These are phyloP conservation scores for Earliella scabrosa DNA, from an alignment of 1,284 basidiomycete genomes.

Conservation along the genomic window DNA sequence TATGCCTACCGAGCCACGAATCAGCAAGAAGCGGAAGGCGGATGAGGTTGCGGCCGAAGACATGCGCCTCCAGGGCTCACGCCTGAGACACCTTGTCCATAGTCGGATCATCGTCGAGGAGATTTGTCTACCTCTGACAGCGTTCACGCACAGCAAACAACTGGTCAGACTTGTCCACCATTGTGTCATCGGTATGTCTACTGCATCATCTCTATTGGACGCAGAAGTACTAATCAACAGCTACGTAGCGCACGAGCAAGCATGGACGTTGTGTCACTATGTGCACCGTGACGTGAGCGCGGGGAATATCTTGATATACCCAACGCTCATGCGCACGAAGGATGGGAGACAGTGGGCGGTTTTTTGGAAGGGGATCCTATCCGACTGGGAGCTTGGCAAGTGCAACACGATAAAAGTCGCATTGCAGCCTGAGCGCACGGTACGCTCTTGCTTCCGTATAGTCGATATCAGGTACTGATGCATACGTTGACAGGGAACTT, in stretches of 20 bases:
- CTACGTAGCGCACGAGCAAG: neutral
- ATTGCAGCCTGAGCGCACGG: conserved; percentile 5
- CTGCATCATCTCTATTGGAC: neutral
- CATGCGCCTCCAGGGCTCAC: neutral
- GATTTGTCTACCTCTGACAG: neutral
- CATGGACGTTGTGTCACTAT: too few species aligned
- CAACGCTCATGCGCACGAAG: neutral
- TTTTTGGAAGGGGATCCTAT: conserved; percentile 4
- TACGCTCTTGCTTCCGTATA: neutral
- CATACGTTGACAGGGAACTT: conserved; percentile 7
- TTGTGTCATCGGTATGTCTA: conserved; percentile 2
- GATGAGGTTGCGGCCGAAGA: too few species aligned
- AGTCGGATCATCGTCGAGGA: conserved; percentile 13
- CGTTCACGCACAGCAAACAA: neutral
- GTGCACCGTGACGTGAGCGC: conserved; percentile 20
- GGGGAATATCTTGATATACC: conserved; percentile 16
- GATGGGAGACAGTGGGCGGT: neutral
- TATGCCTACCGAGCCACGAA: neutral
- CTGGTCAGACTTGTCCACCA: neutral
- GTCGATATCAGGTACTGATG: too few species aligned
- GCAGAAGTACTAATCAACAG: neutral
- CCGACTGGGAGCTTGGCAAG: conserved; percentile 19
- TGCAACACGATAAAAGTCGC: neutral
- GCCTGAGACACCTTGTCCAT: neutral
- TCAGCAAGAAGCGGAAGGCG: neutral